Percentiles rank a stretch among this genome's conserved stretches.
phyloP scores from a whole-genome alignment of 352 stramenopile genomes.

The Phytophthora sansomeana region DNA sequence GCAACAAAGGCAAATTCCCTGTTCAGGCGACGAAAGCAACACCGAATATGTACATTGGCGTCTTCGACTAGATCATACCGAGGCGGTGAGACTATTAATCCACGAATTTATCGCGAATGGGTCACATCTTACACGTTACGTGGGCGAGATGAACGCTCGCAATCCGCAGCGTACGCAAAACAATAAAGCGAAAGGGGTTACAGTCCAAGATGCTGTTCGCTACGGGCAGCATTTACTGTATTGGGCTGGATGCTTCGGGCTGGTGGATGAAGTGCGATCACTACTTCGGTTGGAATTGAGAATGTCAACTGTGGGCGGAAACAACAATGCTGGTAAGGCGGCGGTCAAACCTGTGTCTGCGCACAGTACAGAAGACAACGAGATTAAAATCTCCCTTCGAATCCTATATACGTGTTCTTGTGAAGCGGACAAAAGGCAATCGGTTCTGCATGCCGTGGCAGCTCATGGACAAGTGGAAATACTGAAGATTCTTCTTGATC shows the following conservation, averaged over 20 bases:
- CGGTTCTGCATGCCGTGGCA: constrained; percentile 67
- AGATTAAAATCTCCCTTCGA: constrained; percentile 19
- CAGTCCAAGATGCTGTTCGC: constrained; percentile 51
- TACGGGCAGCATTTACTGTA: constrained; percentile 86
- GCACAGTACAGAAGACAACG: constrained; percentile 18
- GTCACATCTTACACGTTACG: constrained; percentile 53
- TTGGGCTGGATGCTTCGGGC: constrained; percentile 74
- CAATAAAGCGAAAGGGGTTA: constrained; percentile 19
- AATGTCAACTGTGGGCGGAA: constrained; percentile 14
- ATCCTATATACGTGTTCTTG: constrained; percentile 74
- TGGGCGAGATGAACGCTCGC: constrained; percentile 68
- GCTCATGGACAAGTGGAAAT: constrained; percentile 65
- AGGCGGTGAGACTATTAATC: constrained; percentile 55
- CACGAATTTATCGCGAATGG: constrained; percentile 64
- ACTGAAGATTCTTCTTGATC: constrained; percentile 53
- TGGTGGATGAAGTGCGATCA: constrained; percentile 57
- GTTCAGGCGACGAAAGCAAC: neutral
- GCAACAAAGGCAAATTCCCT: constrained; percentile 12
- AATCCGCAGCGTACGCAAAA: constrained; percentile 39
- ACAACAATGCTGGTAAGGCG: constrained; percentile 1
- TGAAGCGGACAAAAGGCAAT: constrained; percentile 70
- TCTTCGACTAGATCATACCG: constrained; percentile 66
- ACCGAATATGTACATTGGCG: constrained; percentile 59
- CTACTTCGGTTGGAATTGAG: constrained; percentile 44
- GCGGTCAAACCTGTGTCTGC: constrained; percentile 12